phyloP scores from a whole-genome alignment of 1,284 basidiomycete genomes.

The Pholiota adiposa region DNA sequence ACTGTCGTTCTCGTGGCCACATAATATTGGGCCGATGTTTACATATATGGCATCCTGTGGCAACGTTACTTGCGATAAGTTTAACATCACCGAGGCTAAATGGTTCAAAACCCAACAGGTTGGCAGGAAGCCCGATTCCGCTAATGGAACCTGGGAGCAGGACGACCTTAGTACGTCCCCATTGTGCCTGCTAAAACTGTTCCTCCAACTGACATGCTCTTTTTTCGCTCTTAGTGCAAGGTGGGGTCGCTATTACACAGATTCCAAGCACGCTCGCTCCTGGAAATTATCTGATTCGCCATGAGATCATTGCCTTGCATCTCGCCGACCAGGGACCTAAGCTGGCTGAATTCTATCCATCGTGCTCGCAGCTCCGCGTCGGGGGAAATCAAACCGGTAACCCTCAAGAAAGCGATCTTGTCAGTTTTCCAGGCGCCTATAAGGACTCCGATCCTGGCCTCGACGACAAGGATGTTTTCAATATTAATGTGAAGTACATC shows the following conservation, averaged over 20 bases:
- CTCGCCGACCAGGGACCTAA: constrained; percentile 44
- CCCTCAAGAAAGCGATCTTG: constrained; percentile 47
- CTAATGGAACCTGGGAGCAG: constrained; percentile 38
- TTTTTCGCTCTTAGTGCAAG: constrained; percentile 24
- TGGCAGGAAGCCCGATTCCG: constrained; percentile 31
- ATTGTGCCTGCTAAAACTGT: not conserved
- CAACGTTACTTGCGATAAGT: constrained; percentile 57
- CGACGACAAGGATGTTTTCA: constrained; percentile 46
- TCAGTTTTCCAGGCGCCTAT: constrained; percentile 67
- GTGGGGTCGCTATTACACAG: constrained; percentile 44
- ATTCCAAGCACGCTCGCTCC: constrained; percentile 57
- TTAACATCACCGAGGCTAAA: constrained; percentile 56
- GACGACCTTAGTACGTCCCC: constrained; percentile 37
- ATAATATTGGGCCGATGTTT: constrained; percentile 71
- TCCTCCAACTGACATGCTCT: not conserved
- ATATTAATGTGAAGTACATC: constrained; percentile 38
- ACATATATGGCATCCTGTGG: constrained; percentile 74
- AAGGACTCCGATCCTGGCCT: constrained; percentile 63
- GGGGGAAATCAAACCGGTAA: constrained; percentile 51
- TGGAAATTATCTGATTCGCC: constrained; percentile 70
- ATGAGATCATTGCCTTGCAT: constrained; percentile 74
- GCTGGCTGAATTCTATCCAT: constrained; percentile 75
- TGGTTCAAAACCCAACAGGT: constrained; percentile 69
- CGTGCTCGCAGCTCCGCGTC: constrained; percentile 63
- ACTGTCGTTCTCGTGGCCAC: constrained; percentile 75